Evolutionary conservation across 2,329 filamentous ascomycete species (phyloP).

Genomic region (Keithomyces neogunnii): DNA sequence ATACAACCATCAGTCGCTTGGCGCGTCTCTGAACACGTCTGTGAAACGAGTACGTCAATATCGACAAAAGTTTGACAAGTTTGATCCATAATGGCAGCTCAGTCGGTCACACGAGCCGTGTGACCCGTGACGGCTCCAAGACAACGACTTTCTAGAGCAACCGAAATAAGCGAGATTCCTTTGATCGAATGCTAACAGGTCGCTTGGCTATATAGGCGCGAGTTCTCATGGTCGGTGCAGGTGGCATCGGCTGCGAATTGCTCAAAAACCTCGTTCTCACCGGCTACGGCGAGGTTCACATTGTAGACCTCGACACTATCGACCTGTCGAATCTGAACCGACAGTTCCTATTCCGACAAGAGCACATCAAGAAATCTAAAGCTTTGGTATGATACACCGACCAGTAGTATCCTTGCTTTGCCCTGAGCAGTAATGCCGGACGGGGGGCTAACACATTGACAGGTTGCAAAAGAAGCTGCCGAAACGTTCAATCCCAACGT

Average conservation of each 20-base stretch:
- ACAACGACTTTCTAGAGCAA: too few relatives aligned
- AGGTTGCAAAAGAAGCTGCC: constrained; percentile 90
- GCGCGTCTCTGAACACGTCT: constrained; percentile 50
- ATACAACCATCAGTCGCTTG: constrained; percentile 59
- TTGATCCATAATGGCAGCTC: background rate
- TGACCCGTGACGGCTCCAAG: background rate
- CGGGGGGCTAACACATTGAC: constrained; percentile 13
- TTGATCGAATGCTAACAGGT: background rate
- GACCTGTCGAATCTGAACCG: constrained; percentile 96
- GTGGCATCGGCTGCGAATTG: constrained; percentile 94
- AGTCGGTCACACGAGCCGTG: background rate
- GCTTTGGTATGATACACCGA: constrained; percentile 58
- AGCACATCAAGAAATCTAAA: constrained; percentile 97
- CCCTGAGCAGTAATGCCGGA: background rate
- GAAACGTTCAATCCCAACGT: constrained; percentile 82
- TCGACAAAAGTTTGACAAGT: background rate
- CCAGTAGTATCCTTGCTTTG: too few relatives aligned
- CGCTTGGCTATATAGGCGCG: constrained; percentile 50
- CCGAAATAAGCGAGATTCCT: too few relatives aligned
- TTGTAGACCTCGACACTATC: constrained; percentile 97
- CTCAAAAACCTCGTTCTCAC: constrained; percentile 92
- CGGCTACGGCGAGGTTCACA: constrained; percentile 86
- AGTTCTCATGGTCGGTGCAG: constrained; percentile 89
- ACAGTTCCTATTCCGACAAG: constrained; percentile 91
- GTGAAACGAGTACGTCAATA: constrained; percentile 58